Evolutionary conservation across 352 stramenopile species (phyloP).

Genomic region (Phytophthora capsici): DNA sequence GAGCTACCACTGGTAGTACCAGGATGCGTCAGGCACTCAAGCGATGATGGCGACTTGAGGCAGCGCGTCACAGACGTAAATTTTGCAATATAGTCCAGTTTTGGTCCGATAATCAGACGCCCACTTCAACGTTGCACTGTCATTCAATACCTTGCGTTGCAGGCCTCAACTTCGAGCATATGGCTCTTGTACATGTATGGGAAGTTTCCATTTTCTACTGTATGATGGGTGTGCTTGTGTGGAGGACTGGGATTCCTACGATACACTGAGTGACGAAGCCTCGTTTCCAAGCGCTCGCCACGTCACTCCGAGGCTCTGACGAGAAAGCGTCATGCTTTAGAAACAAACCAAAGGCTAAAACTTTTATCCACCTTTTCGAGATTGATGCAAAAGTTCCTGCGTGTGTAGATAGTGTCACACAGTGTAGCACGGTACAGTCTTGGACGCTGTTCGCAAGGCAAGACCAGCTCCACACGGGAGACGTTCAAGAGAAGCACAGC

Average conservation of each 20-base stretch:
- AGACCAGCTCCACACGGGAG: too few relatives aligned
- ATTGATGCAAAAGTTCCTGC: too few relatives aligned
- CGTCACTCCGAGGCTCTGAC: conserved; percentile 6
- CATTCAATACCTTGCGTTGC: conserved; percentile 16
- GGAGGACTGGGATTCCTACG: background rate
- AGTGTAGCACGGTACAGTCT: too few relatives aligned
- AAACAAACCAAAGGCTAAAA: too few relatives aligned
- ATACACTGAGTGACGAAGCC: conserved; percentile 21
- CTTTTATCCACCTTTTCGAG: too few relatives aligned
- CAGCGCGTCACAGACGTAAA: background rate
- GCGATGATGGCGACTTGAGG: conserved; percentile 7
- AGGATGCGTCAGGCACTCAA: too few relatives aligned
- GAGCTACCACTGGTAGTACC: too few relatives aligned
- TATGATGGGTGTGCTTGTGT: background rate
- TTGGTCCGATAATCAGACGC: conserved; percentile 3
- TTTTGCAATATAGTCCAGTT: conserved; percentile 3
- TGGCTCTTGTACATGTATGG: background rate
- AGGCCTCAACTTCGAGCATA: conserved; percentile 10
- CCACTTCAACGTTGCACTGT: conserved; percentile 12
- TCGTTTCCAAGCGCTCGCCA: conserved; percentile 10
- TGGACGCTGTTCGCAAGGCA: too few relatives aligned
- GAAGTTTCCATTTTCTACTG: background rate
- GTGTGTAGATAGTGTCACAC: too few relatives aligned
- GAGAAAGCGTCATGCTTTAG: conserved; percentile 16
- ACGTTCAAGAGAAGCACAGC: too few relatives aligned